Evolutionary conservation across 768 basidiomycete species (phyloP), one percentile per base, ranked within the genome.

Genomic region (Rhodocollybia butyracea): DNA sequence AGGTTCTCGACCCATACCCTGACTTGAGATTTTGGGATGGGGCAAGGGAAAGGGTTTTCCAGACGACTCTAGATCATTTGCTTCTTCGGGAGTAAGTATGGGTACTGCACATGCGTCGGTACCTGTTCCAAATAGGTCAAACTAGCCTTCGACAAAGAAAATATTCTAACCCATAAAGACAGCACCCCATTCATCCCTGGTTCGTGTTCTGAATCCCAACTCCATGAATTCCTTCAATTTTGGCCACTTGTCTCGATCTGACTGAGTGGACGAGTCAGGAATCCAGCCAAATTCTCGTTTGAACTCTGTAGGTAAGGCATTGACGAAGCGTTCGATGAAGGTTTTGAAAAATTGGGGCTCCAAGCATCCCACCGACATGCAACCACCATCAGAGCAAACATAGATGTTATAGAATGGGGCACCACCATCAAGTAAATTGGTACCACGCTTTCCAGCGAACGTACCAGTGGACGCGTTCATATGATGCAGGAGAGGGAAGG

Each of bases 401-500:
- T 94, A 92, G 7, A 89, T 71, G 56, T 76, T 78, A 63, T 94
- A 94, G 71, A 85, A 91, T 0, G 91, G 91, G 3, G 88, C 79
- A 4, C 88, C 89, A 1, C 89, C 88, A 60, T 91, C 91, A 22
- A 93, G 79, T 1, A 77, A 39, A 61, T 88, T 87, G 3, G 68
- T 67, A 19, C 86, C 87, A 51, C 85, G 76, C 19, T 70, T 67
- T 29, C 70, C 70, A 22, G 58, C 79, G 78, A 36, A 77, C 62
- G 61, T 52, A n/a, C 62, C 3, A 21, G 42, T 61, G 5, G 53
- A 45, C 21, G 41, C 32, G 10, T 45, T 26, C 10, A 36, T 29
- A 31, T 17, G 10, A 24, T 80, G 76, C 27, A 88, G 69, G 11
- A 92, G 76, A 3, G 89, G 84, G 59, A 84, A 92, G 1, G 83